Percentiles rank a stretch among this genome's conserved stretches.
Evolutionary conservation across 73 alveolate species (phyloP).

Genomic region (Paramecium primaurelia): DNA sequence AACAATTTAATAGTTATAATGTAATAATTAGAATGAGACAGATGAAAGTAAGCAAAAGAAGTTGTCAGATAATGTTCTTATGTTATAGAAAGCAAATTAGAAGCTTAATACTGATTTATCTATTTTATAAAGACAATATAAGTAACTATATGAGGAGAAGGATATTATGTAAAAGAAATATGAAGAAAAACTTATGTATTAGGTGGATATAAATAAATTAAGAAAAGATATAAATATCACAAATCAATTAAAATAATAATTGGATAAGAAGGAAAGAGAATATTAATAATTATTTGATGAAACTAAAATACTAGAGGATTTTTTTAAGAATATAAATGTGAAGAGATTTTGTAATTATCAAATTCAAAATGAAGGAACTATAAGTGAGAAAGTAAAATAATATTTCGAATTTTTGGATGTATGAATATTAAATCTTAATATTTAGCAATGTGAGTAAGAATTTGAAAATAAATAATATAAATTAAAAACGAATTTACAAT

Average conservation of each 20-base stretch:
- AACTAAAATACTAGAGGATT: background rate
- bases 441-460: conserved; percentile 6
- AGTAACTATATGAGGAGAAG: background rate
- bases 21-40: background rate
- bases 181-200: conserved; percentile 1
- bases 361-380: background rate
- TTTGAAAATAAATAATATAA: background rate
- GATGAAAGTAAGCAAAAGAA: conserved; percentile 1
- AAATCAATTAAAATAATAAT: background rate
- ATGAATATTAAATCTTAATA: background rate
- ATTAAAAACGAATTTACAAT: conserved; percentile 19
- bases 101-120: background rate
- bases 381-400: conserved; percentile 3
- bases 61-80: background rate
- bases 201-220: background rate
- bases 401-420: conserved; percentile 13
- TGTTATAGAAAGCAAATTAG: background rate
- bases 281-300: background rate
- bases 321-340: background rate
- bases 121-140: background rate
- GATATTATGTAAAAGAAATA: conserved; percentile 9
- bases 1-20: background rate
- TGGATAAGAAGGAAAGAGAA: conserved; percentile 1
- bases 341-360: background rate
- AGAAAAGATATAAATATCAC: background rate